Conservation (phyloP, 352 stramenopile genomes). For the Globisporangium irregulare region DNA sequence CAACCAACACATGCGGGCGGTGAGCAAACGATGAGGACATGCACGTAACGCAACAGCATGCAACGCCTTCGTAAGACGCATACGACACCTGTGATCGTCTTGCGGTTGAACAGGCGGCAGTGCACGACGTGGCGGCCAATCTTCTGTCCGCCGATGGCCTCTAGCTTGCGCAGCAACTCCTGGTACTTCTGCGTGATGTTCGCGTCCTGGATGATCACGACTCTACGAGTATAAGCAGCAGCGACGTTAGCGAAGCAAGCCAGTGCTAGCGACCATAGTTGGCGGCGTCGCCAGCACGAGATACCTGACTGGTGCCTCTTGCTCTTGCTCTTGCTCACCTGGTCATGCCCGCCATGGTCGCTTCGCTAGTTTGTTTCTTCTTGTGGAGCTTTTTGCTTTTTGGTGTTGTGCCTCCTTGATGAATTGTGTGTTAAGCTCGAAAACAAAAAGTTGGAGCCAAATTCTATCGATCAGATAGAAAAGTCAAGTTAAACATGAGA, state of each 20-base stretch:
- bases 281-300: not conserved
- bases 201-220: conserved; percentile 77
- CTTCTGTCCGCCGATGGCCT: conserved; percentile 77
- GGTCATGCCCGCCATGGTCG: conserved; percentile 72
- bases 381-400: too few relatives aligned
- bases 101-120: conserved; percentile 85
- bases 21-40: not conserved
- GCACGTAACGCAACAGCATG: not conserved
- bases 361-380: not conserved
- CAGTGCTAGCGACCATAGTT: not conserved
- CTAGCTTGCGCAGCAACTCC: conserved; percentile 81
- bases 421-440: not conserved
- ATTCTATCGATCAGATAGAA: too few relatives aligned
- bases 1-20: too few relatives aligned
- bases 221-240: conserved; percentile 28
- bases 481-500: too few relatives aligned
- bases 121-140: conserved; percentile 79
- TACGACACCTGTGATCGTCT: conserved; percentile 57
- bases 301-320: not conserved
- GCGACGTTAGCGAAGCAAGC: not conserved
- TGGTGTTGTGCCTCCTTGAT: not conserved
- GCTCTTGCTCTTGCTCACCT: conserved; percentile 45
- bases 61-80: not conserved
- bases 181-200: conserved; percentile 87
- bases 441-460: not conserved